A percentile compares a stretch with the other conserved stretches of the same genome.
These are phyloP conservation scores for Penicillium sp. DNA, from an alignment of 2,329 filamentous ascomycete species.

Conservation along the genomic window DNA sequence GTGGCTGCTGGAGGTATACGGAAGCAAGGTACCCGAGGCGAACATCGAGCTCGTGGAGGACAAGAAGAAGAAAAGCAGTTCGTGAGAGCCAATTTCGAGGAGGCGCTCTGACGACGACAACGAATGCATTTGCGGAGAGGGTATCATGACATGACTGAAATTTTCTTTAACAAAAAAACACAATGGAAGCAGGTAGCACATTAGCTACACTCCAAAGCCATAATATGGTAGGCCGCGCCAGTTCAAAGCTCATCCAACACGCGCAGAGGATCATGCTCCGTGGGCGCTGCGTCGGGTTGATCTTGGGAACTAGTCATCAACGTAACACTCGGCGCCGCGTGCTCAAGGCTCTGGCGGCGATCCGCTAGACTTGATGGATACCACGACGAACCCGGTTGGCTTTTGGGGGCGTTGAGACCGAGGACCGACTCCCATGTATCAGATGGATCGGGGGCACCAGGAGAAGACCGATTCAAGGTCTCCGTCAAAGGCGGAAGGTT, in stretches of 20 bases:
- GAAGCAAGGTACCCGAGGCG: conserved; percentile 81
- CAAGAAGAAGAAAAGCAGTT: conserved; percentile 78
- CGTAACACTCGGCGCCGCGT: conserved; percentile 4
- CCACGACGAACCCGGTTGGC: conserved; percentile 6
- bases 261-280: conserved; percentile 26
- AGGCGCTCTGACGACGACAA: conserved; percentile 13
- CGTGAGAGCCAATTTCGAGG: conserved; percentile 8
- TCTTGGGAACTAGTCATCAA: neutral
- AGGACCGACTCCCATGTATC: conserved; percentile 9
- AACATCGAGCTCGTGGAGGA: conserved; percentile 95
- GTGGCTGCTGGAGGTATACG: conserved; percentile 82
- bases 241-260: conserved; percentile 33
- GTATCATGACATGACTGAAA: conserved; percentile 28
- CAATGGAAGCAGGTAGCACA: conserved; percentile 8
- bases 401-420: neutral
- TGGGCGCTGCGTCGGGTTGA: conserved; percentile 7
- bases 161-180: too few relatives aligned
- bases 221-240: neutral
- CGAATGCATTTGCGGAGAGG: conserved; percentile 17
- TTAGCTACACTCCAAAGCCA: conserved; percentile 1
- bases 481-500: conserved; percentile 8
- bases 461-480: conserved; percentile 15
- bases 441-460: conserved; percentile 3
- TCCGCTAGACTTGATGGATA: conserved; percentile 24
- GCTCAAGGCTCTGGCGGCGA: conserved; percentile 16